Evolutionary conservation across 2,329 filamentous ascomycete genomes (phyloP).

Genomic region (Didymella glomerata): DNA sequence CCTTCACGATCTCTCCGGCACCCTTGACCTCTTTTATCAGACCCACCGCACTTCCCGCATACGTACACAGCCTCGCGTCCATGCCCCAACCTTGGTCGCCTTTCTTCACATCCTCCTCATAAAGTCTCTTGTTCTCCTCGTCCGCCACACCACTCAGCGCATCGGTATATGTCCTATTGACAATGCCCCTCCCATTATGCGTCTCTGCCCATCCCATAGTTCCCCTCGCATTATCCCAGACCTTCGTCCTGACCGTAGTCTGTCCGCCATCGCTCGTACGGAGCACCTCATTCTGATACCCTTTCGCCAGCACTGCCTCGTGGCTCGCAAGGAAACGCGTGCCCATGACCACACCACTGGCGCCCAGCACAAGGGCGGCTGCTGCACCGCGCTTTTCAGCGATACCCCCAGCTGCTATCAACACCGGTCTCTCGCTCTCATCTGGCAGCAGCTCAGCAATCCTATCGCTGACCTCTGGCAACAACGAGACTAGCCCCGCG

Average conservation of each 20-base stretch:
- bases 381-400: conserved; percentile 66
- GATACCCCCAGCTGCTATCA: conserved; percentile 67
- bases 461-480: conserved; percentile 65
- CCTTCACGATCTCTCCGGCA: conserved; percentile 62
- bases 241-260: conserved; percentile 59
- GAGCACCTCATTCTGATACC: conserved; percentile 59
- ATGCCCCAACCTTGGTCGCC: conserved; percentile 63
- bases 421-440: conserved; percentile 43
- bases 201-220: conserved; percentile 65
- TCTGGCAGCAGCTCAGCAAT: conserved; percentile 45
- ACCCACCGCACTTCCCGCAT: conserved; percentile 69
- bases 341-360: conserved; percentile 66
- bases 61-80: conserved; percentile 65
- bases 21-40: conserved; percentile 61
- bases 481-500: conserved; percentile 64
- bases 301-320: conserved; percentile 58
- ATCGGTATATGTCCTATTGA: conserved; percentile 63
- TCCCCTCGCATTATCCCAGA: conserved; percentile 64
- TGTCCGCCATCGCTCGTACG: conserved; percentile 60
- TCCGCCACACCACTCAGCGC: conserved; percentile 51
- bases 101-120: conserved; percentile 58
- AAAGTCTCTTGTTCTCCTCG: conserved; percentile 57
- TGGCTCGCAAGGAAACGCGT: conserved; percentile 68
- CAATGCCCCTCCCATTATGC: conserved; percentile 66
- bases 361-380: conserved; percentile 65